These are phyloP conservation scores for Aspergillus pseudoterreus DNA, from an alignment of 2,329 filamentous ascomycete genomes.

Conservation along the genomic window DNA sequence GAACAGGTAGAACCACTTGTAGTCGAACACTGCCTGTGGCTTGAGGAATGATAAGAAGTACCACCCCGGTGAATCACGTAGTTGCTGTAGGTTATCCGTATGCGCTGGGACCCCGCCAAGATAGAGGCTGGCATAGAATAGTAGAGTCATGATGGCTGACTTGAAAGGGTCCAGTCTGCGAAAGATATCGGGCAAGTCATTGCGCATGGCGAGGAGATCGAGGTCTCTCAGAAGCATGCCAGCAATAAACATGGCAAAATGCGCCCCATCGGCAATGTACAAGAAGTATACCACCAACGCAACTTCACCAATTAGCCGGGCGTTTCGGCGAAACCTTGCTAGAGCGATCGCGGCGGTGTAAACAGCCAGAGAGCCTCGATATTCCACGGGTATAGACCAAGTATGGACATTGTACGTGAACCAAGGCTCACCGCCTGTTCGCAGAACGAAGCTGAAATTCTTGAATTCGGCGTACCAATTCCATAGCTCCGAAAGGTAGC, in stretches of 20 bases:
- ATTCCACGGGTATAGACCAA: too few relatives aligned
- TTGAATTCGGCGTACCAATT: conserved; percentile 56
- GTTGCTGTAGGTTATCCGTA: too few relatives aligned
- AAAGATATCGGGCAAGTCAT: conserved; percentile 45
- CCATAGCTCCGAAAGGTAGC: conserved; percentile 50
- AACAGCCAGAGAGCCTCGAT: too few relatives aligned
- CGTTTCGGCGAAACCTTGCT: too few relatives aligned
- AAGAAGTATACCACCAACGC: too few relatives aligned
- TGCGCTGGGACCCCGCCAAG: too few relatives aligned
- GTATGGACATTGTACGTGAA: conserved; percentile 44
- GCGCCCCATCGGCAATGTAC: conserved; percentile 38
- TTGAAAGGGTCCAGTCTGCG: too few relatives aligned
- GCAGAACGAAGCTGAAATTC: conserved; percentile 66
- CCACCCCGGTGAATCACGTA: too few relatives aligned
- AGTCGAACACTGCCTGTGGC: conserved; percentile 62
- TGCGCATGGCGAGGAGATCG: conserved; percentile 51
- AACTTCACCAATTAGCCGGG: too few relatives aligned
- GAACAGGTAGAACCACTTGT: conserved; percentile 67
- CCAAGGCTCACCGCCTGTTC: conserved; percentile 55
- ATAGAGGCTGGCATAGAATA: too few relatives aligned
- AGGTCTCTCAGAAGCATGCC: conserved; percentile 63
- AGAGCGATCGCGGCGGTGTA: too few relatives aligned
- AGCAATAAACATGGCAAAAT: conserved; percentile 57
- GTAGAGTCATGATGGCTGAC: too few relatives aligned
- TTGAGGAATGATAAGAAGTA: conserved; percentile 59